Conservation (phyloP, 2,329 filamentous ascomycete species). For the Colletotrichum kahawae region DNA sequence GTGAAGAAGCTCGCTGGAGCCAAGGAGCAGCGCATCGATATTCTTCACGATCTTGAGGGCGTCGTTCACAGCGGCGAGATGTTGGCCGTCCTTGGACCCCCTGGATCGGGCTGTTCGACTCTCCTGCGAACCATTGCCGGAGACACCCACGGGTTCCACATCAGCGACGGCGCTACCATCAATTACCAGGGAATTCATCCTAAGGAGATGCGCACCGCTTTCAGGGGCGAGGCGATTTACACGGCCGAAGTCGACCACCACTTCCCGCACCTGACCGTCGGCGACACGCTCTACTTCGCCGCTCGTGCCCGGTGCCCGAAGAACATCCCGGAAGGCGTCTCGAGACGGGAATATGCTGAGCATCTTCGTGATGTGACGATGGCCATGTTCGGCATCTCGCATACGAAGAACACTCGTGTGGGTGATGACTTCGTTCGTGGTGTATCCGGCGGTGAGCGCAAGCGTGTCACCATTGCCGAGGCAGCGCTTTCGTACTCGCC, state of each 20-base stretch:
- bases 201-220: conserved; percentile 18
- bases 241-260: conserved; percentile 69
- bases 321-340: conserved; percentile 50
- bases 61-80: conserved; percentile 60
- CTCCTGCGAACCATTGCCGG: conserved; percentile 70
- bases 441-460: conserved; percentile 58
- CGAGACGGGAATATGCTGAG: conserved; percentile 43
- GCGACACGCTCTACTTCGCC: conserved; percentile 67
- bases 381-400: conserved; percentile 60
- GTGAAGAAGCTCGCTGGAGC: conserved; percentile 30
- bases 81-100: conserved; percentile 61
- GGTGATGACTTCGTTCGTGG: conserved; percentile 60
- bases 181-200: conserved; percentile 21
- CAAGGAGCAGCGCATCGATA: conserved; percentile 44
- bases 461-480: conserved; percentile 42
- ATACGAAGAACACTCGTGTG: conserved; percentile 57
- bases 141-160: conserved; percentile 64
- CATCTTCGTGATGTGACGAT: conserved; percentile 58
- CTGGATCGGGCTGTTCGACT: conserved; percentile 66
- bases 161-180: conserved; percentile 5
- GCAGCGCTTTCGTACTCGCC: conserved; percentile 32
- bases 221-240: conserved; percentile 68
- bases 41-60: conserved; percentile 57
- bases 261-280: conserved; percentile 63
- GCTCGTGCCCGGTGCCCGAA: conserved; percentile 57